These are phyloP conservation scores for Pulveroboletus ravenelii DNA, from an alignment of 768 basidiomycete genomes.

Conservation along the genomic window DNA sequence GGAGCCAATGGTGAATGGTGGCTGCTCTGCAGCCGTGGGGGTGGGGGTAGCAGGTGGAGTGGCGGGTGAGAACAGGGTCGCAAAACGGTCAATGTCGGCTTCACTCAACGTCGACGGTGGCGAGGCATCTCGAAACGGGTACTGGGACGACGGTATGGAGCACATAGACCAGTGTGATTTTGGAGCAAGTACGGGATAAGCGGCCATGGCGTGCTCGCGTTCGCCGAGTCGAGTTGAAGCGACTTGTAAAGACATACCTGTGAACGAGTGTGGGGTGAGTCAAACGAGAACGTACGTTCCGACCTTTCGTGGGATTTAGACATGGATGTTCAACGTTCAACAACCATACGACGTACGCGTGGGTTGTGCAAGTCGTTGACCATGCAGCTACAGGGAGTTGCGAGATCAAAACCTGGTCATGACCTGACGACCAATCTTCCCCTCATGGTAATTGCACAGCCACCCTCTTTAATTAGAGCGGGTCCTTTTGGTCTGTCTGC, in stretches of 20 bases:
- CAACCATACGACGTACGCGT: background rate
- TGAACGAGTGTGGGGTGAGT: background rate
- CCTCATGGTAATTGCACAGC: background rate
- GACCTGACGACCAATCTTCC: no score
- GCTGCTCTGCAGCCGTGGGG: background rate
- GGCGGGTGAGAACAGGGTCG: conserved; percentile 42
- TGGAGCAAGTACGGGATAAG: background rate
- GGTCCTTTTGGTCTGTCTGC: no score
- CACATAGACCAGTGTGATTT: background rate
- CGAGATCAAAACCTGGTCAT: no score
- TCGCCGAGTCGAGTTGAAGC: background rate
- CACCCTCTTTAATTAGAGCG: background rate
- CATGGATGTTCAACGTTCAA: background rate
- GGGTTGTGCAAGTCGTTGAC: background rate
- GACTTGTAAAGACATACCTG: conserved; percentile 8
- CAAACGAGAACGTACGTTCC: background rate
- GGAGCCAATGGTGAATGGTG: background rate
- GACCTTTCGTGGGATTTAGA: background rate
- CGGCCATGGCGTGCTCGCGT: background rate
- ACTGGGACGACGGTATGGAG: background rate
- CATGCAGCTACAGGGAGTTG: background rate
- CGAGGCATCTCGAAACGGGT: background rate
- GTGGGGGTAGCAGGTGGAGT: conserved; percentile 23
- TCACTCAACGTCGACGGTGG: conserved; percentile 15
- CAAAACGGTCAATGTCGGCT: conserved; percentile 36